Conservation (phyloP, 78 protist species). For the Dictyostelium intermedium region DNA sequence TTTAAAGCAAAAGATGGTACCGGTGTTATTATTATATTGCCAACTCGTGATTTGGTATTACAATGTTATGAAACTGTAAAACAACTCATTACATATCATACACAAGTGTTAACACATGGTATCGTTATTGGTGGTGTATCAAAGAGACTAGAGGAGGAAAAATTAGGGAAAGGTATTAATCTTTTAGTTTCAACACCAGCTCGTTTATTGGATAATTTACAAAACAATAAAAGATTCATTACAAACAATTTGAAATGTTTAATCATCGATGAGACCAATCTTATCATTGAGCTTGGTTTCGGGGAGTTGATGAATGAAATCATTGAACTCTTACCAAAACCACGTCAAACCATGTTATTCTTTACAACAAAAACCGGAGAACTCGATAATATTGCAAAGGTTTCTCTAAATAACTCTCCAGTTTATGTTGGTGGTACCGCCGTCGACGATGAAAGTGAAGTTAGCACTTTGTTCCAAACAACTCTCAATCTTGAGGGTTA, state of each 20-base stretch:
- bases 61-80: conserved; percentile 92
- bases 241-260: conserved; percentile 92
- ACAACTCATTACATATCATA: conserved; percentile 88
- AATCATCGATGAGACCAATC: conserved; percentile 99
- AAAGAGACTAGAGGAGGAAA: conserved; percentile 90
- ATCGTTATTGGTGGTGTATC: conserved; percentile 97
- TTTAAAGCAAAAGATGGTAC: conserved; percentile 91
- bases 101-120: conserved; percentile 96
- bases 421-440: conserved; percentile 90
- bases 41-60: conserved; percentile 95
- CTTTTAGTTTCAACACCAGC: conserved; percentile 99
- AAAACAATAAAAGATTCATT: conserved; percentile 93
- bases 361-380: conserved; percentile 98
- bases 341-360: conserved; percentile 97
- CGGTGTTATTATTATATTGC: conserved; percentile 92
- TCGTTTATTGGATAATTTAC: conserved; percentile 97
- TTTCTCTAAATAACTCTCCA: conserved; percentile 88
- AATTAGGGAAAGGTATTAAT: conserved; percentile 96
- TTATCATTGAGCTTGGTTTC: conserved; percentile 94
- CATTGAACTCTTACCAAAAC: conserved; percentile 92
- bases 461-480: too few species aligned
- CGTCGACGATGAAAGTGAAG: conserved; percentile 86
- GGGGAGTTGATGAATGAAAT: conserved; percentile 98
- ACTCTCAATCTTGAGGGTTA: conserved; percentile 83
- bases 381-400: conserved; percentile 93